Percentiles rank a stretch among this genome's conserved stretches.
Evolutionary conservation across 768 basidiomycete species (phyloP).

Genomic region (Mycena venus): DNA sequence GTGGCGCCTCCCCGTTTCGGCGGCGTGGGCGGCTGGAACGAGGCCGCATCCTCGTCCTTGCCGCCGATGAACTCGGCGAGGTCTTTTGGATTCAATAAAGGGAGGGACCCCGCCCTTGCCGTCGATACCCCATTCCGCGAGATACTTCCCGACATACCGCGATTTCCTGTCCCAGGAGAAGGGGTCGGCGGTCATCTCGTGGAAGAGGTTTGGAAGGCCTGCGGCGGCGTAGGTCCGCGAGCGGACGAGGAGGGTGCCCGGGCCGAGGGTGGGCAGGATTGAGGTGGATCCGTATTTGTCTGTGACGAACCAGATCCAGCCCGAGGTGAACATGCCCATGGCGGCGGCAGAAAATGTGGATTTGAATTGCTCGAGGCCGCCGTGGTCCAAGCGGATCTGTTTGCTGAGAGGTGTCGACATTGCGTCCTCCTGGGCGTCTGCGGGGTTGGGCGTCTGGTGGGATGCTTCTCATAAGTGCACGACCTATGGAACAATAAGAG

Average conservation of each 20-base stretch:
- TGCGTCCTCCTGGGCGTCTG: slow-evolving; percentile 50
- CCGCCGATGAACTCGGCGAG: background rate
- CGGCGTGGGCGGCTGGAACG: background rate
- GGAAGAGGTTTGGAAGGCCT: slow-evolving; percentile 13
- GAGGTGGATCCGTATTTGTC: slow-evolving; percentile 72
- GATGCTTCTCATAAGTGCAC: too few species aligned
- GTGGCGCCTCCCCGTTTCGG: background rate
- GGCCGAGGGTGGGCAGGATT: slow-evolving; percentile 88
- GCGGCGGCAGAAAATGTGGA: slow-evolving; percentile 83
- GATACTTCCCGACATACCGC: slow-evolving; percentile 29
- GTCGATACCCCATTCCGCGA: slow-evolving; percentile 19
- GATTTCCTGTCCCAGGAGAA: slow-evolving; percentile 15
- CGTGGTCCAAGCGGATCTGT: slow-evolving; percentile 65
- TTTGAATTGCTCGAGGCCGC: slow-evolving; percentile 76
- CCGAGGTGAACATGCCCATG: slow-evolving; percentile 81
- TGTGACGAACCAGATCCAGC: slow-evolving; percentile 91
- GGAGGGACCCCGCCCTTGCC: slow-evolving; percentile 2
- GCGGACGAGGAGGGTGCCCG: slow-evolving; percentile 88
- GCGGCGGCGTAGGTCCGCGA: slow-evolving; percentile 59
- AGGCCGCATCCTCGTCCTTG: background rate
- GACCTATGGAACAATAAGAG: too few species aligned
- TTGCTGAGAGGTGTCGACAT: slow-evolving; percentile 49
- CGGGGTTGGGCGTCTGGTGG: slow-evolving; percentile 53
- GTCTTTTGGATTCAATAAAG: background rate
- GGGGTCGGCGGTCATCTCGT: slow-evolving; percentile 1